Evolutionary conservation across 108 stramenopile genomes (phyloP).

Genomic region (Pseudonitzschia delicatissima): DNA sequence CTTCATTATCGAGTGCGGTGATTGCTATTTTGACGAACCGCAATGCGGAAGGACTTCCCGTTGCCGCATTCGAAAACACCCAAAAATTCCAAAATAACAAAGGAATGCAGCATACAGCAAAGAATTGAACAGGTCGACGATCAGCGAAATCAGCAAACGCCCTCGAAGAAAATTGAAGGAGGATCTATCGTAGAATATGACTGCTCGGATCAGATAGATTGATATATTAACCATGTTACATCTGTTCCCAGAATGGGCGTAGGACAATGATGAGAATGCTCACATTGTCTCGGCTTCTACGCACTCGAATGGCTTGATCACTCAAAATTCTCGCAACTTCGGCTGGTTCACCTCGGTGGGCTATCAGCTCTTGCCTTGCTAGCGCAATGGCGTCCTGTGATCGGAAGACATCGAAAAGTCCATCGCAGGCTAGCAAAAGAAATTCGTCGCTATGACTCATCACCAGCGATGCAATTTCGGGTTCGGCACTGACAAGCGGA

Average conservation of each 20-base stretch:
- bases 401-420: constrained; percentile 95
- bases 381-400: constrained; percentile 93
- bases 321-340: constrained; percentile 88
- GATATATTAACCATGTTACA: constrained; percentile 5
- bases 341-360: constrained; percentile 88
- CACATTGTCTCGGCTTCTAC: constrained; percentile 91
- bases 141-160: no score
- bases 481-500: constrained; percentile 89
- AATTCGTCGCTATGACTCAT: constrained; percentile 92
- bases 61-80: no score
- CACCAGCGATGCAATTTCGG: constrained; percentile 91
- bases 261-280: constrained; percentile 91
- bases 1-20: no score
- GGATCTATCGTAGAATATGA: constrained; percentile 1
- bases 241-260: constrained; percentile 88
- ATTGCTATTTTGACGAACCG: no score
- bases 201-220: neutral
- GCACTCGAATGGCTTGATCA: constrained; percentile 88
- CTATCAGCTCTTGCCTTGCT: constrained; percentile 81
- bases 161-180: neutral
- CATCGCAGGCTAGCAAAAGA: constrained; percentile 95
- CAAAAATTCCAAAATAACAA: no score
- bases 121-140: neutral
- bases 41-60: no score
- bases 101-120: no score